Evolutionary conservation across 1,284 basidiomycete species (phyloP).

Genomic region (Tilletiopsis washingtonensis): DNA sequence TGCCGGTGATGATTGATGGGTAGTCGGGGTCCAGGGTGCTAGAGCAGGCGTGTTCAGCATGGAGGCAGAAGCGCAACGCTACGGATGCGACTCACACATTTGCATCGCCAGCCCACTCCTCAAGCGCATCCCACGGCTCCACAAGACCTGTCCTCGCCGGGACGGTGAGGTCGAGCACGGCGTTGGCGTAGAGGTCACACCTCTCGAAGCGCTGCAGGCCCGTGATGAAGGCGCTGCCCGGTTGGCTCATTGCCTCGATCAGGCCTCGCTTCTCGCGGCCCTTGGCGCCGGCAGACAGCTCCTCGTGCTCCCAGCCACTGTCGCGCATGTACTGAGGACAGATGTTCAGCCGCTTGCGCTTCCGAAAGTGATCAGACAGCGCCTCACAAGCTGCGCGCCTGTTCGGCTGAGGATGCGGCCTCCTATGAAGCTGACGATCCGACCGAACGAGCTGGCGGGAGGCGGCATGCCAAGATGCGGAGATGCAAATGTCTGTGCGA

Average conservation of each 20-base stretch:
- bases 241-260: constrained; percentile 20
- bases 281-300: too few species aligned
- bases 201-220: constrained; percentile 63
- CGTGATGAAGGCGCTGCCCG: constrained; percentile 68
- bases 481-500: constrained; percentile 72
- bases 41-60: not conserved
- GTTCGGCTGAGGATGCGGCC: constrained; percentile 70
- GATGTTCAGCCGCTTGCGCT: too few species aligned
- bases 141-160: constrained; percentile 31
- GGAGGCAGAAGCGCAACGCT: not conserved
- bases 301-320: too few species aligned
- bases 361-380: not conserved
- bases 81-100: constrained; percentile 1
- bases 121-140: constrained; percentile 21
- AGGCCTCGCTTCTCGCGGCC: too few species aligned
- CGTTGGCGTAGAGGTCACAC: constrained; percentile 75
- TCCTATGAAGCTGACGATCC: constrained; percentile 58
- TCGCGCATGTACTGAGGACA: too few species aligned
- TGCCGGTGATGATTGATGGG: constrained; percentile 8
- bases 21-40: constrained; percentile 10
- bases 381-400: constrained; percentile 62
- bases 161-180: constrained; percentile 48
- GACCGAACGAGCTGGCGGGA: constrained; percentile 58
- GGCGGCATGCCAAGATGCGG: constrained; percentile 61
- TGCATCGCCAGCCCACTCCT: constrained; percentile 3